phyloP scores from a whole-genome alignment of 1,284 basidiomycete species.

The Mycosarcoma maydis region DNA sequence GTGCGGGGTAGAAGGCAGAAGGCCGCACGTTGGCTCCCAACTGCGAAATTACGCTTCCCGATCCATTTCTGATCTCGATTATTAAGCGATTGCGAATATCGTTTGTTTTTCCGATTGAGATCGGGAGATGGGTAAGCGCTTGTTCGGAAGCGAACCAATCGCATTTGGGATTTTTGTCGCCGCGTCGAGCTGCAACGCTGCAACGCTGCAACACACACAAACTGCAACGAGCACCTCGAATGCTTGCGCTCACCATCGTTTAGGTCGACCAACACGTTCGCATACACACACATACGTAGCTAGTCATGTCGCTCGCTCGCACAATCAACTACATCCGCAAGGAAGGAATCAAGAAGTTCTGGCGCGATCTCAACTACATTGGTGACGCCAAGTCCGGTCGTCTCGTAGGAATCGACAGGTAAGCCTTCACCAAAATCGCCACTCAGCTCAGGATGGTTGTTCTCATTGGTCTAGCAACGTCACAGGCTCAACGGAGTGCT shows the following conservation, averaged over 20 bases:
- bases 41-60: conserved; percentile 6
- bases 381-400: conserved; percentile 65
- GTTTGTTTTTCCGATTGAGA: neutral
- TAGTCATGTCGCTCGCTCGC: conserved; percentile 59
- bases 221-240: too few relatives aligned
- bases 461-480: too few relatives aligned
- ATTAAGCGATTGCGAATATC: too few relatives aligned
- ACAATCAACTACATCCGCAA: conserved; percentile 60
- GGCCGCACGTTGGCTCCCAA: conserved; percentile 1
- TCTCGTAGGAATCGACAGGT: conserved; percentile 62
- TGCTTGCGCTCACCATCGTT: neutral
- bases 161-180: too few relatives aligned
- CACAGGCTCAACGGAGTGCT: too few relatives aligned
- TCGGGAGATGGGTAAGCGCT: too few relatives aligned
- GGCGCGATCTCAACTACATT: conserved; percentile 64
- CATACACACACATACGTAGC: neutral
- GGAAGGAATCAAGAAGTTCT: conserved; percentile 60
- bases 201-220: too few relatives aligned
- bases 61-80: too few relatives aligned
- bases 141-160: conserved; percentile 23
- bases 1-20: conserved; percentile 5
- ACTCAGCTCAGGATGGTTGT: neutral
- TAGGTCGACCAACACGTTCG: neutral
- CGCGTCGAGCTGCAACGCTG: too few relatives aligned
- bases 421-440: neutral